These are phyloP conservation scores for Skeletonema grethae DNA, from an alignment of 108 stramenopile genomes.

Conservation along the genomic window DNA sequence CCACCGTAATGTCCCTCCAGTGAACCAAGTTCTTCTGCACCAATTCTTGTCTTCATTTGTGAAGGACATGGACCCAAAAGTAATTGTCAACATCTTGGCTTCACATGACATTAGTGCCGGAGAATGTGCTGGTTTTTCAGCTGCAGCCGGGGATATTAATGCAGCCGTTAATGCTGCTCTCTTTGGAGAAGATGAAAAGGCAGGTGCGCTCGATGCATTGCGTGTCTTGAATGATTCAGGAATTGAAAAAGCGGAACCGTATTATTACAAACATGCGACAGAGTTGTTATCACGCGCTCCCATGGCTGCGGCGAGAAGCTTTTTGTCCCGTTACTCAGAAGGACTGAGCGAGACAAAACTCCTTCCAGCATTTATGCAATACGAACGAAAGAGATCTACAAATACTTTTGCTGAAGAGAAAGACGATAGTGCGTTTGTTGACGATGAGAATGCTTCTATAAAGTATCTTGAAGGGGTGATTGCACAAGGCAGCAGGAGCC, in stretches of 20 bases:
- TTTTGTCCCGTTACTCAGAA: constrained; percentile 71
- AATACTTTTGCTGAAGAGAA: constrained; percentile 28
- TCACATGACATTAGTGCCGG: constrained; percentile 80
- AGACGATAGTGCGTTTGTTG: constrained; percentile 52
- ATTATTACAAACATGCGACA: constrained; percentile 79
- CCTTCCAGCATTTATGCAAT: constrained; percentile 80
- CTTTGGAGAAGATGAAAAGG: constrained; percentile 54
- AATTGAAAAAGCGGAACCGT: constrained; percentile 79
- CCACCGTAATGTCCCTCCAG: constrained; percentile 27
- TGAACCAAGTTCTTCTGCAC: constrained; percentile 52
- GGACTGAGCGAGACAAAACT: constrained; percentile 75
- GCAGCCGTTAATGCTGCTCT: constrained; percentile 77
- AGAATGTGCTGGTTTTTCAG: constrained; percentile 77
- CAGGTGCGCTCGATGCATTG: constrained; percentile 73
- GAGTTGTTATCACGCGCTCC: constrained; percentile 72
- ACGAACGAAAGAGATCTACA: constrained; percentile 60
- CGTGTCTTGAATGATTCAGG: constrained; percentile 74
- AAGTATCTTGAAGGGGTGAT: constrained; percentile 85
- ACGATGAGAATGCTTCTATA: constrained; percentile 61
- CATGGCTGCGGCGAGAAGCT: constrained; percentile 68
- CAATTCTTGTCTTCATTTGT: constrained; percentile 77
- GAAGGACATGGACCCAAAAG: constrained; percentile 78
- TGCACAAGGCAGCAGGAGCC: constrained; percentile 71
- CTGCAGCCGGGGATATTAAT: constrained; percentile 73
- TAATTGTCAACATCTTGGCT: constrained; percentile 71